Conservation (phyloP, 2,329 filamentous ascomycete species). For the Endothia cerciana region DNA sequence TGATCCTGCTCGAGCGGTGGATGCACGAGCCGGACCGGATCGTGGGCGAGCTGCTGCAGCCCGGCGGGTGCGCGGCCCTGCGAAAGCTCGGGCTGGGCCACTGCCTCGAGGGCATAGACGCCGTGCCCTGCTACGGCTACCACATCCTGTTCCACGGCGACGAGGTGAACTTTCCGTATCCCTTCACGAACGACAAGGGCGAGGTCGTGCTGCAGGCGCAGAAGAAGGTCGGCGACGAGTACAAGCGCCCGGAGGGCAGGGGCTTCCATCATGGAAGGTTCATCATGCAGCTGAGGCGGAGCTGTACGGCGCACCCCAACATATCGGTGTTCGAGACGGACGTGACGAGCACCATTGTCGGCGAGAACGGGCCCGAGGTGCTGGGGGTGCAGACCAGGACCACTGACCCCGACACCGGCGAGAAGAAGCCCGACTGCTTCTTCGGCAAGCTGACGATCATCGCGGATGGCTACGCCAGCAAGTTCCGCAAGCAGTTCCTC, state of each 20-base stretch:
- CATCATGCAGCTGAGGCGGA: slow-evolving; percentile 77
- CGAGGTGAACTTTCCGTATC: slow-evolving; percentile 78
- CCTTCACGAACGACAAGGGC: slow-evolving; percentile 58
- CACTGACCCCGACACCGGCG: slow-evolving; percentile 56
- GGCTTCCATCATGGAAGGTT: slow-evolving; percentile 95
- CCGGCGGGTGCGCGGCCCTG: slow-evolving; percentile 83
- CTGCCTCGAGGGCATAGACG: slow-evolving; percentile 88
- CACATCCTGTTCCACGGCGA: slow-evolving; percentile 81
- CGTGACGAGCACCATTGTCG: slow-evolving; percentile 74
- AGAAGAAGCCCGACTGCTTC: slow-evolving; percentile 72
- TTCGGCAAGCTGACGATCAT: slow-evolving; percentile 88
- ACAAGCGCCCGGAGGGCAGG: slow-evolving; percentile 68
- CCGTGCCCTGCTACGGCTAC: slow-evolving; percentile 82
- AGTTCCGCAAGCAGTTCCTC: slow-evolving; percentile 83
- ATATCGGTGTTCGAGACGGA: slow-evolving; percentile 92
- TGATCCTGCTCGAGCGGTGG: slow-evolving; percentile 85
- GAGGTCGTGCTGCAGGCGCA: slow-evolving; percentile 41
- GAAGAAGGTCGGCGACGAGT: slow-evolving; percentile 35
- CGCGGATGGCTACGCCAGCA: slow-evolving; percentile 90
- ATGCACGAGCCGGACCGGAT: slow-evolving; percentile 94
- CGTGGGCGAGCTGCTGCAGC: slow-evolving; percentile 92
- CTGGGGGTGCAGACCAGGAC: slow-evolving; percentile 82
- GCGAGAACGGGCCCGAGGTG: slow-evolving; percentile 70
- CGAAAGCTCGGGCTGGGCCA: slow-evolving; percentile 78
- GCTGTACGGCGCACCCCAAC: slow-evolving; percentile 76